Evolutionary conservation across 2,329 filamentous ascomycete genomes (phyloP).

Genomic region (Trichoderma lentiforme): DNA sequence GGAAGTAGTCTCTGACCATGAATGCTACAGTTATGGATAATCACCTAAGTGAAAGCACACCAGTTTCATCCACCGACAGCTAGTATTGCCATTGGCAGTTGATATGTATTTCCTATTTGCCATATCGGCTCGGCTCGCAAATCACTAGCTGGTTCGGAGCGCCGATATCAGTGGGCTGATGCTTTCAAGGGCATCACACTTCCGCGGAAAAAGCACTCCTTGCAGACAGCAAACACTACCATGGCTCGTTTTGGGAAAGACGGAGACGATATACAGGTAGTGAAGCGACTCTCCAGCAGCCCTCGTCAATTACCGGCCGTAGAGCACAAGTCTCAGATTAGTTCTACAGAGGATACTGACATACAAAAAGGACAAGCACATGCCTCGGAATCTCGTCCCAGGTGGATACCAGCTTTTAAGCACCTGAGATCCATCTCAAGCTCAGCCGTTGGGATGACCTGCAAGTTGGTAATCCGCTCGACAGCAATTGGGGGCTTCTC

Average conservation of each 20-base stretch:
- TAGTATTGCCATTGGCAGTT: neutral
- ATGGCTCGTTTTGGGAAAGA: neutral
- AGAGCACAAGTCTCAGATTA: neutral
- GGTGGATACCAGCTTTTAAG: neutral
- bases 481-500: neutral
- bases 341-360: neutral
- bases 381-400: neutral
- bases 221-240: neutral
- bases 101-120: neutral
- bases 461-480: conserved; percentile 13
- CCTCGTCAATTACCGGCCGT: neutral
- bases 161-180: neutral
- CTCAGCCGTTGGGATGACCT: conserved; percentile 1
- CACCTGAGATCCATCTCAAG: neutral
- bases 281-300: too few species aligned
- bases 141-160: neutral
- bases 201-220: neutral
- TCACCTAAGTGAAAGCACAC: neutral
- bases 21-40: neutral
- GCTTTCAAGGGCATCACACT: neutral
- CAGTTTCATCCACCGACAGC: neutral
- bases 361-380: neutral
- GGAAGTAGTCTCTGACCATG: neutral
- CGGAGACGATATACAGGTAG: neutral
- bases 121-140: neutral